Percentiles rank a stretch among this genome's conserved stretches.
Evolutionary conservation across 768 basidiomycete species (phyloP).

Genomic region (Pulveroboletus sp.): DNA sequence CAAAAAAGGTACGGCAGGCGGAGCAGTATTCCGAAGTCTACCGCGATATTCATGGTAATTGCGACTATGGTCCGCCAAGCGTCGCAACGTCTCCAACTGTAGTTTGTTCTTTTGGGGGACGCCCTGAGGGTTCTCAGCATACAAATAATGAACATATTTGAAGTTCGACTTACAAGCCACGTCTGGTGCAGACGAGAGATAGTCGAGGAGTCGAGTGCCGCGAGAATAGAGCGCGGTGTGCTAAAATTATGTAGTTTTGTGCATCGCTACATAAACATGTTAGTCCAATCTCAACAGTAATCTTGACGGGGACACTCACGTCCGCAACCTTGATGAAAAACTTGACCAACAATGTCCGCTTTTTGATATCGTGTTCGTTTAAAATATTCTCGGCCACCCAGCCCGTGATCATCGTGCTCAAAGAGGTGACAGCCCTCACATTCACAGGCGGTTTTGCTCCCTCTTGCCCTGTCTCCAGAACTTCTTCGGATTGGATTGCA

Average conservation of each 20-base stretch:
- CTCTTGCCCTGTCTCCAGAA: constrained; percentile 78
- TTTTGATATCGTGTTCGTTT: constrained; percentile 85
- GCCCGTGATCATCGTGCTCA: constrained; percentile 91
- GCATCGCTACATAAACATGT: constrained; percentile 59
- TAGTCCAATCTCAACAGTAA: constrained; percentile 8
- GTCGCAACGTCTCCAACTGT: constrained; percentile 74
- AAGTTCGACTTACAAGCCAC: constrained; percentile 68
- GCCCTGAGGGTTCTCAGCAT: constrained; percentile 45
- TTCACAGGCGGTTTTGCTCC: constrained; percentile 58
- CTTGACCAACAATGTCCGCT: constrained; percentile 71
- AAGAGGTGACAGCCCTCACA: constrained; percentile 77
- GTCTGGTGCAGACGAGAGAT: constrained; percentile 90
- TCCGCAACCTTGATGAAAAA: constrained; percentile 93
- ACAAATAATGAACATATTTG: not conserved
- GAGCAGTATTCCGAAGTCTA: constrained; percentile 78
- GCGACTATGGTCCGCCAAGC: constrained; percentile 84
- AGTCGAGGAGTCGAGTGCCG: constrained; percentile 92
- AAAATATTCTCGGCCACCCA: constrained; percentile 96
- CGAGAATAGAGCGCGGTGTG: constrained; percentile 86
- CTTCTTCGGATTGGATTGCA: constrained; percentile 81
- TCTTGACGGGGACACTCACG: constrained; percentile 43
- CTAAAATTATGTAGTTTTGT: constrained; percentile 83
- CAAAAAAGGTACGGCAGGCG: constrained; percentile 93
- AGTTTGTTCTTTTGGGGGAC: constrained; percentile 80
- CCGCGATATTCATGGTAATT: constrained; percentile 91